Evolutionary conservation across 345 rosid genomes (phyloP), one percentile per base, ranked within the genome.

Genomic region (Bruguiera sexangula): DNA sequence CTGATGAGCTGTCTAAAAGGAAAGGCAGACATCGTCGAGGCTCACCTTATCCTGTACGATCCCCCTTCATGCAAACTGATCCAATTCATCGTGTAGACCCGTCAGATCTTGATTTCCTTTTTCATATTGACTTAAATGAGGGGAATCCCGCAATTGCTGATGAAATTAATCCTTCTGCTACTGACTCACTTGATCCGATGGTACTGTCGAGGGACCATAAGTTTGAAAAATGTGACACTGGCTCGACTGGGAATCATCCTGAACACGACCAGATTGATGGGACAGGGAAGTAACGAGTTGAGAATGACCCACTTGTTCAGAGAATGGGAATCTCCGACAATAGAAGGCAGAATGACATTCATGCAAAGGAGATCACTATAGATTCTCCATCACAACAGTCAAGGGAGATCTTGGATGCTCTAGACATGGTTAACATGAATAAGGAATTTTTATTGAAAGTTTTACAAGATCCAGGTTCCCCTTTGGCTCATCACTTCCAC

Each of bases 391-490:
- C 69, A 31, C 30, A 65, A 36, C 69, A 78, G 24, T 76, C 84
- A 19, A 85, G 79, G 68, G 83, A 81, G 24, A 68, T 84, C 32
- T 66, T 80, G 63, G 91, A 86, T 68, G 87, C 89, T 59, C 58
- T 81, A 26, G 84, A 87, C 68, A 50, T 87, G 76, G 76, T 84
- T 53, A 81, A 79, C 76, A 71, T 70, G 76, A 84, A 89, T 63
- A 83, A 85, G 74, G 88, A 89, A 56, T 76, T 84, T 26, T 70
- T 92, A 22, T 24, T 77, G 34, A 80, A 71, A 69, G 64, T 87
- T 27, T 36, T 90, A 43, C 83, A 82, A 21, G 91, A 84, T 60
- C 87, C 88, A 4, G 82, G 83, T 31, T 85, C 87, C 60, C 89
- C 84, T 7, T 67, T 86, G 65, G 85, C 86, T 57, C 73, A 83